Base-by-base conservation (phyloP, 2,329 filamentous ascomycete genomes). In the Tetracladium maxilliforme region DNA sequence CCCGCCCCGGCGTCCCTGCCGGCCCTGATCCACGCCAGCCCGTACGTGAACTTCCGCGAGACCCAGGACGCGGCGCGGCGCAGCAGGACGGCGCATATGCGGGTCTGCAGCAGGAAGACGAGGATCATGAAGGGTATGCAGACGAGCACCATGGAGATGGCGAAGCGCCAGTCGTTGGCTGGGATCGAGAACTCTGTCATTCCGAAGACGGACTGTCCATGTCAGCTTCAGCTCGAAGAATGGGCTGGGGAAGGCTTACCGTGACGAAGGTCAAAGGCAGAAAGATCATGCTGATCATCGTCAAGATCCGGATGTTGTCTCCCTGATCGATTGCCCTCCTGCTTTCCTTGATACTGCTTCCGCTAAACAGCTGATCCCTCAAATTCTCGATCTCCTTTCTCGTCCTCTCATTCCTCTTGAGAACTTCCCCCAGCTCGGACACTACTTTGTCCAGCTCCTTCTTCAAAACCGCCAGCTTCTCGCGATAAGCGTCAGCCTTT, bases 281-380 rank as follows among this genome's bases (percentile, higher is more conserved):
- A 39, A 72, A 72, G 33, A 73, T 58, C 40, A 73, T 62, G 23
- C 62, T 67, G 18, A 71, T 66, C 24, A 70, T 54, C 5, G 69
- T 73, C 23, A 74, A 40, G 16, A 63, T 48, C 33, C 67, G 67
- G 37, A 72, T 70, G 38, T 72, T 71, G 32, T 70, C 60, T 3
- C 70, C 68, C 40, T 75, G 69, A 30, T 73, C 66, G 18, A 76
- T 69, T 10, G 63, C 67, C 34, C 69, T 61, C 10, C 69, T 49
- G 20, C 57, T 63, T 41, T 74, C 69, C 36, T 69, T 61, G 28
- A 76, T 70, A 3, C 56, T 61, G n/a, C 68, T 73, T 3, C 70
- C 70, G 18, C 54, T 64, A 43, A 74, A 75, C 1, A 75, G 54
- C 40, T 74, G 68, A 30, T 74, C 68, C 26, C 69, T 50, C 30